Evolutionary conservation across 148 eudicot genomes (phyloP).

Genomic region (Chenopodium suecicum): DNA sequence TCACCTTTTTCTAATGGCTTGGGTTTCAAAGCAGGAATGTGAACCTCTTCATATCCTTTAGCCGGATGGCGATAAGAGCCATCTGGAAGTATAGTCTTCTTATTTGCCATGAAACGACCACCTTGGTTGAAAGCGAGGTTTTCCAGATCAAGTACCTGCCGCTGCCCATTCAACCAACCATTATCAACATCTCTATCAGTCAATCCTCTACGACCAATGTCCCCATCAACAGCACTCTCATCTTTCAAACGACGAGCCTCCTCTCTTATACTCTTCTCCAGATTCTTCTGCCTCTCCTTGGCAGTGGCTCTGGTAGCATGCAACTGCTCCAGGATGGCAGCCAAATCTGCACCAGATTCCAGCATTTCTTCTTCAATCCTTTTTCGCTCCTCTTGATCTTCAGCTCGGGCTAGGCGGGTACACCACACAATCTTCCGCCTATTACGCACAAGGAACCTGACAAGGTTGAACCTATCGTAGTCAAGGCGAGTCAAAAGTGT

Average conservation of each 20-base stretch:
- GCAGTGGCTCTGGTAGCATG: conserved; percentile 83
- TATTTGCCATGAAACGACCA: conserved; percentile 67
- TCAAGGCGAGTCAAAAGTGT: conserved; percentile 61
- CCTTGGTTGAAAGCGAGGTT: conserved; percentile 61
- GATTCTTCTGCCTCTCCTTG: conserved; percentile 70
- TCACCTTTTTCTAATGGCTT: conserved; percentile 52
- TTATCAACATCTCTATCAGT: conserved; percentile 56
- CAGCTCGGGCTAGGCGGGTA: conserved; percentile 76
- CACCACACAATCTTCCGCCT: conserved; percentile 74
- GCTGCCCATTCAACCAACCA: conserved; percentile 72
- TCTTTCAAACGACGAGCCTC: conserved; percentile 77
- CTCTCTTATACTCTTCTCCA: conserved; percentile 72
- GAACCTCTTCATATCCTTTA: conserved; percentile 77
- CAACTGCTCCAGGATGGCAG: conserved; percentile 67
- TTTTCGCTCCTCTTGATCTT: conserved; percentile 61
- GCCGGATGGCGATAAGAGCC: conserved; percentile 57
- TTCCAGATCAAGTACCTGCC: conserved; percentile 72
- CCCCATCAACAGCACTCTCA: conserved; percentile 48
- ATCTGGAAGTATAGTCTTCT: conserved; percentile 56
- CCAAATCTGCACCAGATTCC: conserved; percentile 48
- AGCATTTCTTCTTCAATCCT: conserved; percentile 70
- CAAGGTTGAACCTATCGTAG: conserved; percentile 57
- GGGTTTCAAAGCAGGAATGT: conserved; percentile 71
- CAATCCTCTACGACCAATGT: conserved; percentile 38
- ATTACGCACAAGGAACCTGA: conserved; percentile 61